Base-by-base conservation (phyloP, 2,329 filamentous ascomycete species). In the Trichoderma koningii region DNA sequence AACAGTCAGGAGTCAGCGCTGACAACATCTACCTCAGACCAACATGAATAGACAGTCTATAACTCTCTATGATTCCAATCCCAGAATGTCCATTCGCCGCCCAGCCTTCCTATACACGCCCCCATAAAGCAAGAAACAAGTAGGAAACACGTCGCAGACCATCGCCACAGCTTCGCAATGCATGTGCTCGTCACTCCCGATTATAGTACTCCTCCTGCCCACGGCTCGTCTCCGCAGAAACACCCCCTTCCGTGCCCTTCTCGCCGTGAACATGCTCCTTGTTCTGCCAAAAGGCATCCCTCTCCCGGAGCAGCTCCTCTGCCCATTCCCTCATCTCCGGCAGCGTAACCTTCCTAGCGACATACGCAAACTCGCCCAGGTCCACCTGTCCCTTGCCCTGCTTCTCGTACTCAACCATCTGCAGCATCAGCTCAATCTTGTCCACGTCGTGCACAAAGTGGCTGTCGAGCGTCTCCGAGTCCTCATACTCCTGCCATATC, bases 381-480 rank as follows among this genome's bases (percentile, higher is more conserved):
- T 98, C 92, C 45, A 92, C 76, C 68, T 80, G 78, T 30, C 86
- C 86, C 63, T 87, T 78, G 56, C 86, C 82, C 14, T 83, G 79
- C 71, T 90, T 89, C 84, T 99, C 95, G 74, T 99, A 99, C 77
- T 99, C 95, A 34, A 96, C 81, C 91, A 97, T 97, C 81, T 99
- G 95, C 73, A 96, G 80, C 67, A 99, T 79, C 69, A 99, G 81
- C 80, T 99, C 95, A 76, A 99, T 88, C 87, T 98, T 98, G 79
- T 99, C 95, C 66, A 99, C 87, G 76, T 99, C 95, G 76, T 99
- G 95, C 50, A 99, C 95, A 69, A 94, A 98, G 67, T 88, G 83
- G 70, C 90, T 91, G 75, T 99, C 94, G 15, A 89, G 79, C 9
- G 95, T 98, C 79, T 89, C 73, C 19, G 87, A 88, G 71, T 95